Conservation (phyloP, 2,329 filamentous ascomycete genomes). For the Diplocarpon rosae region DNA sequence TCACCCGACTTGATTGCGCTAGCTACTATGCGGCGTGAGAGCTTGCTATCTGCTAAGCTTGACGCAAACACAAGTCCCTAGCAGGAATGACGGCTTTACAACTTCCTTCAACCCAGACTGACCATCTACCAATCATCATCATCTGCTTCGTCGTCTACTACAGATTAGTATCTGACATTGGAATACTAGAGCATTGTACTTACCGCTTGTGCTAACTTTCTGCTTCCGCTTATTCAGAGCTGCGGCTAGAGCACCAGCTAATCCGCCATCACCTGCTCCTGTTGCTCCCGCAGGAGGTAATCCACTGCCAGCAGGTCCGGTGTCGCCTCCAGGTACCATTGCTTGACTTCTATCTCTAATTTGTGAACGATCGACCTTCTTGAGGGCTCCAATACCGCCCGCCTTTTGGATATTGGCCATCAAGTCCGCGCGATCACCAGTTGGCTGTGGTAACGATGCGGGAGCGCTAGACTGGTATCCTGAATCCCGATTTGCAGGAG, state of each 20-base stretch:
- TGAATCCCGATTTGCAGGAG: slow-evolving; percentile 47
- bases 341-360: slow-evolving; percentile 64
- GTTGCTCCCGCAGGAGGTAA: slow-evolving; percentile 41
- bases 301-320: slow-evolving; percentile 40
- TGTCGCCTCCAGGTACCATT: slow-evolving; percentile 38
- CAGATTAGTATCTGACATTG: slow-evolving; percentile 15
- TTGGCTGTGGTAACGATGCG: slow-evolving; percentile 31
- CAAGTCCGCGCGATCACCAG: slow-evolving; percentile 45
- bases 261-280: slow-evolving; percentile 45
- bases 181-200: slow-evolving; percentile 32
- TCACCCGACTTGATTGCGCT: neutral
- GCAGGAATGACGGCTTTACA: slow-evolving; percentile 2
- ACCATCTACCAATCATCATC: slow-evolving; percentile 53
- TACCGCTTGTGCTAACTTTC: slow-evolving; percentile 92
- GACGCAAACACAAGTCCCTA: slow-evolving; percentile 5
- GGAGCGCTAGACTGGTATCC: slow-evolving; percentile 45
- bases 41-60: slow-evolving; percentile 6
- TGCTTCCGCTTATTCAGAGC: slow-evolving; percentile 75
- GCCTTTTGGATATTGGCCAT: slow-evolving; percentile 63
- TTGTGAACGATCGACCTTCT: slow-evolving; percentile 61
- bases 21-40: slow-evolving; percentile 1
- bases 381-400: slow-evolving; percentile 55
- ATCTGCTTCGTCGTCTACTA: slow-evolving; percentile 62
- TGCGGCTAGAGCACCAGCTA: slow-evolving; percentile 74
- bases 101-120: neutral